Base-by-base conservation (phyloP, 495 filamentous ascomycete genomes). In the Penicillium desertorum region DNA sequence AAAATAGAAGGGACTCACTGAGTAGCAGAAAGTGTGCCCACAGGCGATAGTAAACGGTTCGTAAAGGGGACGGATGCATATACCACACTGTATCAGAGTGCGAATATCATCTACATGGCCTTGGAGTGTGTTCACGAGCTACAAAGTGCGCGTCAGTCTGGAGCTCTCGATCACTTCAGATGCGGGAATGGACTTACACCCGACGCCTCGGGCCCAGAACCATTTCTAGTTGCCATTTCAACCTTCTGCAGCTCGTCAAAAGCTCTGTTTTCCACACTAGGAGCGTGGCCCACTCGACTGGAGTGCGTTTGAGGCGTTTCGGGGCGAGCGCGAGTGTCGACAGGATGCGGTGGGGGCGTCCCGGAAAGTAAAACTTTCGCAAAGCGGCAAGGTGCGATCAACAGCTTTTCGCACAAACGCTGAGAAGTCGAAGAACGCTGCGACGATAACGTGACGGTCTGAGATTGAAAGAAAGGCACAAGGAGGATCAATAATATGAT, bases 11-110 rank as follows among this genome's bases (percentile, higher is more conserved):
- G 12, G 19, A 67, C 79, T 63, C 56, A 87, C 84, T 43, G 79
- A 83, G 62, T 90, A 90, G 67, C 87, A 90, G 62, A 88, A 90
- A 5, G 87, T 88, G 70, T 90, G 87, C 1, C 87, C 87, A 61
- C 87, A 90, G 41, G 82, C 79, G 41, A 88, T 80, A 19, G 80
- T 86, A 68, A 86, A 90, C 8, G 87, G 87, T 62, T 90, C 87
- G 72, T 88, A 90, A 12, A 90, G 74, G 30, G 87, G 79, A 20
- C 83, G 77, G 37, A 86, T 80, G 59, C 87, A 90, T 50, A 90
- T 86, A 50, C 86, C 84, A 69, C 87, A 90, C 49, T 82, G 84
- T 60, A 88, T 51, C 12, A 81, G 65, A 22, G 55, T 62, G 39
- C 80, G 71, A 45, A 83, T 69, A 55, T 79, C 78, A 54, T 81